Evolutionary conservation across 768 basidiomycete species (phyloP), one percentile per base, ranked within the genome.

Genomic region (Cyclocybe aegerita): DNA sequence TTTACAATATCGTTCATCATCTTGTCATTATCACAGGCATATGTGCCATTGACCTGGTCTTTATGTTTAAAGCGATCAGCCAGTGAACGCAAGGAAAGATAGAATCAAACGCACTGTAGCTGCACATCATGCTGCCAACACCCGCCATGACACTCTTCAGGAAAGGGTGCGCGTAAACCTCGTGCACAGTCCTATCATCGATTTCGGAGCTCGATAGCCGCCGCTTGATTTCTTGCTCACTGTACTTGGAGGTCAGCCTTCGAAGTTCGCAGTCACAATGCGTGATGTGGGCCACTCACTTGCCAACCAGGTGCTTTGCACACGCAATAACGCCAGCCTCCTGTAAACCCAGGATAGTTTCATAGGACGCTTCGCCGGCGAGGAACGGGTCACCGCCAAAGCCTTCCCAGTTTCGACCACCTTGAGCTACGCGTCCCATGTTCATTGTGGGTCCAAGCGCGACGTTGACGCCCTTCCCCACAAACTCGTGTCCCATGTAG

Each of bases 391-490:
- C 94, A 8, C 80, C 91, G 30, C 93, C 93, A 50, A 93, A 94
- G n/a, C 91, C 92, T 74, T 96, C 94, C 90, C 92, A 96, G 67
- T 94, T 93, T 29, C 94, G 76, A 12, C 94, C 94, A 6, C 88
- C 91, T 55, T 81, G 75, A 2, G 88, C 84, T 14, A 86, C 68
- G 12, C 90, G 81, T 1, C 86, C 89, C 73, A 95, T 80, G 64
- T 94, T 93, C 83, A 91, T 93, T 86, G 90, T 90, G 0, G 91
- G 79, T 1, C 80, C 81, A 6, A 95, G 77, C 8, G 84, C 86
- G 43, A 95, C 71, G 58, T 97, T 81, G 40, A 90, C 84, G 16
- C 95, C 95, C 63, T 95, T 93, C 23, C 81, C 83, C 49, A 76
- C 76, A 69, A 90, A 87, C 65, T 98, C 95, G 48, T 75, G 61